Evolutionary conservation across 106 monocot species (phyloP), one percentile per base, ranked within the genome.

Genomic region (Dioscorea dumetorum): DNA sequence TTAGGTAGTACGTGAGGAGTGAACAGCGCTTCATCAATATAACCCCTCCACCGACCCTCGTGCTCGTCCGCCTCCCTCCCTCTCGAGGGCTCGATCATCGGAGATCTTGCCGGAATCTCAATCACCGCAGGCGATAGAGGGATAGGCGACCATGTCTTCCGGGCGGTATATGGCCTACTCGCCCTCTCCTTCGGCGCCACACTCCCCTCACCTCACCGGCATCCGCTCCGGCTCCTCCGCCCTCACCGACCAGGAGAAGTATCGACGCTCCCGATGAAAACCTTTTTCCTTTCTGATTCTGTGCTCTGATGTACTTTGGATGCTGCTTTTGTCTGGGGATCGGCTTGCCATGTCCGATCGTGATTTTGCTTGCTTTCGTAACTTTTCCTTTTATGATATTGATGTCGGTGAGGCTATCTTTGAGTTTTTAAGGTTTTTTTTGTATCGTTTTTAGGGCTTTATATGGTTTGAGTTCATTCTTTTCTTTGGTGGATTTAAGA

Each of bases 101-200:
- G 19, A 19, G 54, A 54, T 54, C 54, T 54, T 0, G 13, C 54
- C 5, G 54, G 54, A 54, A 54, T n/a, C 57, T 41, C 10, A 10
- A 41, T 41, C 22, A 57, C 28, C 28, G 31, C 34, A 20, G 60
- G 17, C 34, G 21, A 24, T 67, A 60, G 74, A 33, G 74, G 66
- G 63, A 23, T 33, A 41, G 41, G 0, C 6, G 41, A 5, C 41
- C 65, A 86, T 86, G 90, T 73, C 83, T 63, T 69, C 78, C 24
- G 83, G 92, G 20, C 72, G 92, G 56, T 93, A 88, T 81, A 93
- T 93, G 93, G 86, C 85, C 18, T 93, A 83, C 73, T 93, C 93
- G 14, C 93, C 93, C 8, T 89, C 93, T 15, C 93, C 83, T 0
- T 90, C 93, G 61, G 78, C 93, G 69, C 78, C 79, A 9, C 80